A percentile compares a stretch with the other conserved stretches of the same genome.
phyloP scores from a whole-genome alignment of 140 eudicot genomes.

The Anethum foeniculum region DNA sequence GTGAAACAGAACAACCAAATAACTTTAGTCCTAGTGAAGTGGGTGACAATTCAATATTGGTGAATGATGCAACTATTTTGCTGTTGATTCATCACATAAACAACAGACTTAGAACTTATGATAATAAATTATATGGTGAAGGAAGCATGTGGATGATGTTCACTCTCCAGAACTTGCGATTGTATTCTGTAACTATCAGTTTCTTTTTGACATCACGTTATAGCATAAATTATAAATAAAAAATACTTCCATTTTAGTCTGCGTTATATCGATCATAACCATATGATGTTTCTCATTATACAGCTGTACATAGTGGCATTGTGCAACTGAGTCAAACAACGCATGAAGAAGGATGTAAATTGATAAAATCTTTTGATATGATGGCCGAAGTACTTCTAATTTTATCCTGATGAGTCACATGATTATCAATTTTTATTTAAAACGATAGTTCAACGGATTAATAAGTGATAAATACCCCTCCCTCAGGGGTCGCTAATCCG shows the following conservation, averaged over 20 bases:
- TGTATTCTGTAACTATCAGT: not conserved
- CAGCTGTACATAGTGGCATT: no score
- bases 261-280: no score
- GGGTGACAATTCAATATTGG: not conserved
- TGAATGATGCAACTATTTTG: not conserved
- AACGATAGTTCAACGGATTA: no score
- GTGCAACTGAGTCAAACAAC: no score
- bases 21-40: not conserved
- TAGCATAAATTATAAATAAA: not conserved
- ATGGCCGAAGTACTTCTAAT: no score
- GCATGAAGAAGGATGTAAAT: no score
- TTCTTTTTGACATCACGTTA: not conserved
- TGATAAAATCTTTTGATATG: no score
- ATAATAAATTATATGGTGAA: not conserved
- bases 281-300: no score
- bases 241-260: not conserved
- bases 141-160: not conserved
- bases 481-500: no score
- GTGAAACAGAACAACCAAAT: not conserved
- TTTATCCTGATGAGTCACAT: no score
- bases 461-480: no score
- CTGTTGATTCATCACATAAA: not conserved
- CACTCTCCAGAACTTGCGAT: not conserved
- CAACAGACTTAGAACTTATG: not conserved
- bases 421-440: no score